phyloP scores from a whole-genome alignment of 2,329 filamentous ascomycete species.

The Pyrenochaeta sp. region DNA sequence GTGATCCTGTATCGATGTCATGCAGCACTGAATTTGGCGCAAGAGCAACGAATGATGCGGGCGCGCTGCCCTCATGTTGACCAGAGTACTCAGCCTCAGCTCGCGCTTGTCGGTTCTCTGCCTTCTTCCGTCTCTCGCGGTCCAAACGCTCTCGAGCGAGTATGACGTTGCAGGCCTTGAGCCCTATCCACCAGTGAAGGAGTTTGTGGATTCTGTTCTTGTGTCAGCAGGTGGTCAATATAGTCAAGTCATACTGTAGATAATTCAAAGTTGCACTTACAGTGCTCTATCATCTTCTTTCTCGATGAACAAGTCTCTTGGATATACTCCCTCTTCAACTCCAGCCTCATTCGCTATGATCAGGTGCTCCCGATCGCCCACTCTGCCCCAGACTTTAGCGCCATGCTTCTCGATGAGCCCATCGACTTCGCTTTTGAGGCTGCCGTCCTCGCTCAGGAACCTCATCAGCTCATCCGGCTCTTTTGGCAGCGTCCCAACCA shows the following conservation, averaged over 20 bases:
- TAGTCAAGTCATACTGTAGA: background rate
- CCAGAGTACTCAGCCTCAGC: slow-evolving; percentile 32
- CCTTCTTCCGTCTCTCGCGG: slow-evolving; percentile 45
- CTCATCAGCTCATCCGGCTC: slow-evolving; percentile 42
- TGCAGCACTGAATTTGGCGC: slow-evolving; percentile 36
- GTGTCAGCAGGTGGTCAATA: slow-evolving; percentile 15
- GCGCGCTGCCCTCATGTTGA: slow-evolving; percentile 28
- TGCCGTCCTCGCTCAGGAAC: slow-evolving; percentile 36
- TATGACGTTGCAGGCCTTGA: slow-evolving; percentile 48
- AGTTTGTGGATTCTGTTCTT: slow-evolving; percentile 39
- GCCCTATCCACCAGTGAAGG: slow-evolving; percentile 47
- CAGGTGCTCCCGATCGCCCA: slow-evolving; percentile 41
- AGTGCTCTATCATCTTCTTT: slow-evolving; percentile 38
- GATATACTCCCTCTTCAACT: slow-evolving; percentile 41
- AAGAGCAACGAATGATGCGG: slow-evolving; percentile 38
- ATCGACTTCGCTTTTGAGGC: slow-evolving; percentile 39
- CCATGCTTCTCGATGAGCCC: slow-evolving; percentile 42
- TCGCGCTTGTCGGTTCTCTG: slow-evolving; percentile 39
- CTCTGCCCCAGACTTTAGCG: slow-evolving; percentile 40
- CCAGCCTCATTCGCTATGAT: slow-evolving; percentile 41
- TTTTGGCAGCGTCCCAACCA: slow-evolving; percentile 42
- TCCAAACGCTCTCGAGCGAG: slow-evolving; percentile 44
- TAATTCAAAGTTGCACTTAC: slow-evolving; percentile 24
- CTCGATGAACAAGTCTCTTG: slow-evolving; percentile 42
- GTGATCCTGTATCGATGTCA: slow-evolving; percentile 33